These are phyloP conservation scores for Closterium sp. DNA, from an alignment of 139 green algal genomes.

Conservation along the genomic window DNA sequence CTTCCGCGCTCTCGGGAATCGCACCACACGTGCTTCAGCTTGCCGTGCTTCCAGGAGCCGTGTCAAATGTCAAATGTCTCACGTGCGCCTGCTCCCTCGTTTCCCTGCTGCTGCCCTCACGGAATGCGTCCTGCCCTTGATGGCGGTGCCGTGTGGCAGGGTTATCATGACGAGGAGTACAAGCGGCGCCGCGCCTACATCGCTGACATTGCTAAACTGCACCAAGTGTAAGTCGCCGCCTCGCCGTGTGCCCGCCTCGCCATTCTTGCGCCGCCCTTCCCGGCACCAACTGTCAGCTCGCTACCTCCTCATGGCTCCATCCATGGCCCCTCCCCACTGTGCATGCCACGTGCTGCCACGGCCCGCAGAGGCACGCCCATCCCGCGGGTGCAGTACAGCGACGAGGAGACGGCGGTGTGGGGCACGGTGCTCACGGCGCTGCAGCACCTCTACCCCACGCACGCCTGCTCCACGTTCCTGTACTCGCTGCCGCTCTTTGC, in stretches of 20 bases:
- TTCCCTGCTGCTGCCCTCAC: background rate
- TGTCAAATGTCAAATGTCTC: background rate
- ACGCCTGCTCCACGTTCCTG: constrained; percentile 74
- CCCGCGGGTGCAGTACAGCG: constrained; percentile 69
- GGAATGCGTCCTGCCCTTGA: too few relatives aligned
- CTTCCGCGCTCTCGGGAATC: background rate
- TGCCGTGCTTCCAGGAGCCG: background rate
- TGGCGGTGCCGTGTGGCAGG: constrained; percentile 19
- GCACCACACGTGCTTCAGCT: background rate
- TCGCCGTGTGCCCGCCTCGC: background rate
- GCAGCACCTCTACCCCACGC: constrained; percentile 62
- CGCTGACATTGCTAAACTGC: constrained; percentile 61
- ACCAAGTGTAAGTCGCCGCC: constrained; percentile 41
- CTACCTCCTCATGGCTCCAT: too few relatives aligned
- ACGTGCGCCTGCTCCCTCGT: background rate
- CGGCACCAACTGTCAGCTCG: too few relatives aligned
- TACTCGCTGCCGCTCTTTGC: constrained; percentile 60
- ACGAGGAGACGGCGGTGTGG: constrained; percentile 74
- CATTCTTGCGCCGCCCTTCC: background rate
- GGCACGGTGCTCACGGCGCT: constrained; percentile 66
- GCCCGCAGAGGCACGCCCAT: constrained; percentile 65
- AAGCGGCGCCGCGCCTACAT: constrained; percentile 71
- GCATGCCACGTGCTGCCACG: background rate
- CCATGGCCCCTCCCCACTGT: background rate
- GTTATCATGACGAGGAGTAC: constrained; percentile 75